Evolutionary conservation across 257 asterid genomes (phyloP).

Genomic region (Leonotis leonurus): DNA sequence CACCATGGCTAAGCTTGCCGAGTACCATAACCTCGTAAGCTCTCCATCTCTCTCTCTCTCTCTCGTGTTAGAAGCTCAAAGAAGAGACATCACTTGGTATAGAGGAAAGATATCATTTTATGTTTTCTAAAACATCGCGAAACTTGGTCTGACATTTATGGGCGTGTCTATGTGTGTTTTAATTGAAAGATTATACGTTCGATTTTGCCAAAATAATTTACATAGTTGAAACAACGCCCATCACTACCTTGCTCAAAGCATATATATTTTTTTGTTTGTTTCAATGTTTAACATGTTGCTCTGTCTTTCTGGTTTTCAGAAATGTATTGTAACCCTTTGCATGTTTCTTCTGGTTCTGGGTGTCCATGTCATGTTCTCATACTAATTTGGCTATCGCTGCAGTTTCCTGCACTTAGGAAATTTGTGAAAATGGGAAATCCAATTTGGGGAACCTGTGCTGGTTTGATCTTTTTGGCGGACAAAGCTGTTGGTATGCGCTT

Average conservation of each 20-base stretch:
- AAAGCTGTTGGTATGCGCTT: conserved; percentile 62
- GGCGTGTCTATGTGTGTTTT: neutral
- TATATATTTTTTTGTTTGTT: too few relatives aligned
- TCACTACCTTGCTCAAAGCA: too few relatives aligned
- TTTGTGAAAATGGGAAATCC: conserved; percentile 91
- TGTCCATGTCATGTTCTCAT: too few relatives aligned
- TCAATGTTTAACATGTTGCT: too few relatives aligned
- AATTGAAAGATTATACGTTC: too few relatives aligned
- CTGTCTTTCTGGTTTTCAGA: neutral
- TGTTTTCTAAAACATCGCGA: neutral
- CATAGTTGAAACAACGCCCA: too few relatives aligned
- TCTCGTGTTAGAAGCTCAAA: neutral
- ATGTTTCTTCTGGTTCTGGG: too few relatives aligned
- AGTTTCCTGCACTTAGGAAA: conserved; percentile 95
- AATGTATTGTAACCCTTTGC: neutral
- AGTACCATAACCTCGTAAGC: conserved; percentile 74
- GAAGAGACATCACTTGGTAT: neutral
- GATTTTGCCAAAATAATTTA: too few relatives aligned
- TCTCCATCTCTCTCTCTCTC: neutral
- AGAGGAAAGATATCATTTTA: neutral
- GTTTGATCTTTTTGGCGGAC: conserved; percentile 90
- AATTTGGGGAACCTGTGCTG: conserved; percentile 99
- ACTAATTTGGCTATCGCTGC: conserved; percentile 23
- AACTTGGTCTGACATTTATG: neutral
- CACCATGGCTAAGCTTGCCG: conserved; percentile 97